Conservation (phyloP, 202 grass and related monocot species). For the Eragrostis tef region DNA sequence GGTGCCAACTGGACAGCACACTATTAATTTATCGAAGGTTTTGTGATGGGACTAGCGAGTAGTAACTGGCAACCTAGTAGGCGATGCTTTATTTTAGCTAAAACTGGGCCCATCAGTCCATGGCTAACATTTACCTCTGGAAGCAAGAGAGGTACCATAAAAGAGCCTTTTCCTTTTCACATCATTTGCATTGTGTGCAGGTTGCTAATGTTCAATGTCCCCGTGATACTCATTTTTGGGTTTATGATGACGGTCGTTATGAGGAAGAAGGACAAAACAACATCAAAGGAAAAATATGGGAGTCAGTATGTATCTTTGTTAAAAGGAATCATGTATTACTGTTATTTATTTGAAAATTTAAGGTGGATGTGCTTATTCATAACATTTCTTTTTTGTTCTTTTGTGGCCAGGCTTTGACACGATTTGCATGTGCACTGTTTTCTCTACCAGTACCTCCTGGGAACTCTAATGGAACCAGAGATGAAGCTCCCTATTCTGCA, state of each 20-base stretch:
- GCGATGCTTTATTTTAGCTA: conserved; percentile 32
- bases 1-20: background rate
- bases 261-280: conserved; percentile 99
- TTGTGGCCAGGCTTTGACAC: conserved; percentile 61
- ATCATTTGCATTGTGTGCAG: no score
- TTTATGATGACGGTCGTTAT: conserved; percentile 88
- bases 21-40: conserved; percentile 17
- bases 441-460: conserved; percentile 79
- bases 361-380: no score
- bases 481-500: conserved; percentile 71
- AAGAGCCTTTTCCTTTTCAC: conserved; percentile 24
- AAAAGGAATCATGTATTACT: conserved; percentile 1
- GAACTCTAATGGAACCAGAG: conserved; percentile 48
- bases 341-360: no score
- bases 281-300: conserved; percentile 97
- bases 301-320: conserved; percentile 66
- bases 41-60: background rate
- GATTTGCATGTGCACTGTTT: conserved; percentile 72
- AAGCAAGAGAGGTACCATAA: background rate
- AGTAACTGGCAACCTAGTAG: background rate
- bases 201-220: conserved; percentile 89
- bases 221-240: conserved; percentile 96
- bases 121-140: background rate
- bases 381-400: conserved; percentile 31
- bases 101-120: background rate